A percentile compares a stretch with the other conserved stretches of the same genome.
These are phyloP conservation scores for Helianthus annuus DNA, from an alignment of 129 eudicot genomes.

Conservation along the genomic window HanXRQr2.0-SUNRISE NC_035435.2:141602216-141602715, in stretches of 20 bases:
- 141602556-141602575: slow-evolving; percentile 72
- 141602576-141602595: slow-evolving; percentile 63
- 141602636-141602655: slow-evolving; percentile 74
- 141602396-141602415: slow-evolving; percentile 54
- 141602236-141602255: slow-evolving; percentile 45
- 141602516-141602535: slow-evolving; percentile 68
- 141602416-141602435: slow-evolving; percentile 66
- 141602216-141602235: slow-evolving; percentile 48
- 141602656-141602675: slow-evolving; percentile 66
- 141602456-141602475: slow-evolving; percentile 60
- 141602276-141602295: slow-evolving; percentile 48
- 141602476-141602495: slow-evolving; percentile 51
- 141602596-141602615: slow-evolving; percentile 49
- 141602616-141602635: slow-evolving; percentile 59
- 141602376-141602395: slow-evolving; percentile 57
- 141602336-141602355: slow-evolving; percentile 58
- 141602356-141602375: slow-evolving; percentile 44
- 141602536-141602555: slow-evolving; percentile 57
- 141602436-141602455: slow-evolving; percentile 63
- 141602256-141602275: slow-evolving; percentile 52
- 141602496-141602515: slow-evolving; percentile 63
- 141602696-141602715: slow-evolving; percentile 74
- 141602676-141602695: slow-evolving; percentile 47
- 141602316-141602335: slow-evolving; percentile 52
- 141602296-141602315: slow-evolving; percentile 62